These are phyloP conservation scores for Phaffia rhodozyma DNA, from an alignment of 1,284 basidiomycete genomes.

Conservation along the genomic window DNA sequence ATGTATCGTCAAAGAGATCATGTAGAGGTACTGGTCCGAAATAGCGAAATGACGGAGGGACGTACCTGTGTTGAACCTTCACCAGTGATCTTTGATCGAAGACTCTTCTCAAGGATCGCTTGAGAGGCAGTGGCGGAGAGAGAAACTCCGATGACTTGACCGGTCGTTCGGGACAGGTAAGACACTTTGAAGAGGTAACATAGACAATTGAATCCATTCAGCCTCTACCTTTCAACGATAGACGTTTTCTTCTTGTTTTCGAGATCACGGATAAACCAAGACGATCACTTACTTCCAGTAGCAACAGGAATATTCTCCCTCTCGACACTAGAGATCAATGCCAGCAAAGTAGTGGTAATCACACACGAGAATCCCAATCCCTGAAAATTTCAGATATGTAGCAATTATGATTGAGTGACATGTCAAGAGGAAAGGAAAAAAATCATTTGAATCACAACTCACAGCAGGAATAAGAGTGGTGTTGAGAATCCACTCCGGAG, in stretches of 20 bases:
- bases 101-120: slow-evolving; percentile 53
- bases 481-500: slow-evolving; percentile 37
- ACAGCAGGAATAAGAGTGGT: slow-evolving; percentile 11
- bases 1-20: neutral
- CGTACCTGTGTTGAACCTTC: slow-evolving; percentile 53
- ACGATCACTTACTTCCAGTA: slow-evolving; percentile 57
- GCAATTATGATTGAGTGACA: neutral
- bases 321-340: slow-evolving; percentile 67
- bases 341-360: slow-evolving; percentile 56
- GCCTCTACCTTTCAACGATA: neutral
- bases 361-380: slow-evolving; percentile 71
- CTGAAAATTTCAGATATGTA: neutral
- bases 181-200: slow-evolving; percentile 46
- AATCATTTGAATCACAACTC: slow-evolving; percentile 51
- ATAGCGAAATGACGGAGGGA: neutral
- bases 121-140: slow-evolving; percentile 70
- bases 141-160: slow-evolving; percentile 80
- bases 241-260: neutral
- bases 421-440: slow-evolving; percentile 45
- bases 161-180: slow-evolving; percentile 78
- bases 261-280: neutral
- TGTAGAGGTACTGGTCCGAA: too few relatives aligned
- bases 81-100: slow-evolving; percentile 60
- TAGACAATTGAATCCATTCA: slow-evolving; percentile 15
- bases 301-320: slow-evolving; percentile 74